phyloP scores from a whole-genome alignment of 2,329 filamentous ascomycete genomes.

The Apiospora saccharicola region DNA sequence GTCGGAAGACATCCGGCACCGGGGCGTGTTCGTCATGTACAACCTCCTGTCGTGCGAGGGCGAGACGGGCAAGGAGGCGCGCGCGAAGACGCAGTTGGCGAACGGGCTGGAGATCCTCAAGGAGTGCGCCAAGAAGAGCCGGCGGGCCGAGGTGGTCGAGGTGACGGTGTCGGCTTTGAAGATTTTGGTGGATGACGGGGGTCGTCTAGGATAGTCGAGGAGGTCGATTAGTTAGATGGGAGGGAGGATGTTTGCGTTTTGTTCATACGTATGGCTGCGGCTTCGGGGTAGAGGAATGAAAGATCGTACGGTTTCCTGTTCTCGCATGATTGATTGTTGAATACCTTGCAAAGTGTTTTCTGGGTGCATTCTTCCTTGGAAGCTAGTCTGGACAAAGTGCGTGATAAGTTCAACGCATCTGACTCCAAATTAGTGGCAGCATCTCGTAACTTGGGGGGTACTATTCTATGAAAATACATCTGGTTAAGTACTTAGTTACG shows the following conservation, averaged over 20 bases:
- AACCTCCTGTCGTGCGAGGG: conserved; percentile 76
- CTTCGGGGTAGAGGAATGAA: neutral
- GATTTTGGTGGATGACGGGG: conserved; percentile 57
- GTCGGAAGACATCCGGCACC: conserved; percentile 70
- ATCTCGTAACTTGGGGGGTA: too few species aligned
- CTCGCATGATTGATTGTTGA: neutral
- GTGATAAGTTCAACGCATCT: neutral
- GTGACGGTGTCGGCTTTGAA: conserved; percentile 78
- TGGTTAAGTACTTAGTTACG: too few species aligned
- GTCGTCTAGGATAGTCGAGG: neutral
- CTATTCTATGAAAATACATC: too few species aligned
- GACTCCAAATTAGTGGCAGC: too few species aligned
- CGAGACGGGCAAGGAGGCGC: conserved; percentile 67
- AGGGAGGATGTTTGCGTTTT: neutral
- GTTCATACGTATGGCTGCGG: neutral
- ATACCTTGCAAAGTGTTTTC: neutral
- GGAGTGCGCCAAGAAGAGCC: conserved; percentile 72
- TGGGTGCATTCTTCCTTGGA: neutral
- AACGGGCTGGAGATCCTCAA: conserved; percentile 74
- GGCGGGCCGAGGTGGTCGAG: conserved; percentile 73
- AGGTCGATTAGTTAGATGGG: neutral
- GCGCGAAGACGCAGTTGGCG: conserved; percentile 65
- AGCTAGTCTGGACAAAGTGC: neutral
- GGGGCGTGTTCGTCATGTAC: conserved; percentile 77
- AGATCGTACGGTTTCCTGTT: neutral